Base-by-base conservation (phyloP, 371 early-diverging fungal species). In the Mortierella polycephala region DNA sequence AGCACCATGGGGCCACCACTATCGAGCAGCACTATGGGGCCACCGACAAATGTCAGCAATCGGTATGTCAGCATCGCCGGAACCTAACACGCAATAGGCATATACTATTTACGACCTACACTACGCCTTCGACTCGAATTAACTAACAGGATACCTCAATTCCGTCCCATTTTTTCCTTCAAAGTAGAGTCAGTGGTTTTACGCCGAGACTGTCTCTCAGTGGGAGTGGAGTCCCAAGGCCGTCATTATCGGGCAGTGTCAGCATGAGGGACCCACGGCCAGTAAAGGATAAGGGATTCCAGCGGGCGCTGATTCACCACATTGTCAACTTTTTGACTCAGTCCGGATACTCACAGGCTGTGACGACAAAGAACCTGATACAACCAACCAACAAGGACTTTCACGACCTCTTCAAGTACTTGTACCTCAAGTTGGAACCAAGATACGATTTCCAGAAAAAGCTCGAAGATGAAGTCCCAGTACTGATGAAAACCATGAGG, bases 401-500 rank as follows among this genome's bases (percentile, higher is more conserved):
- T 82, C 93, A 94, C 69, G 85, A 83, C 54, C 93, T 97, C 13
- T 98, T 99, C 88, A 93, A 90, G 68, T 97, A 95, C 74, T 76
- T 98, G 12, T 96, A 95, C 79, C 77, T 83, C 7, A 89, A 88
- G 76, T 81, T 98, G 57, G 97, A 96, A 69, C 91, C 94, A 9
- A 69, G 81, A 18, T 94, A 86, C 62, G 80, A 69, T 45, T 95
- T 87, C 67, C 83, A 83, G 61, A 90, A 88, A 71, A 88, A 87
- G 56, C 92, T 96, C 75, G 98, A 97, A 72, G 96, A 95, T 13
- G 98, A 98, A 45, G 93, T 94, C 11, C 88, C 93, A 30, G 67
- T 75, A 7, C 84, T 98, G 41, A 68, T 98, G 60, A 91, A 89
- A 60, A 87, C 88, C 2, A 84, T 98, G 62, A 88, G 87, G 88